Evolutionary conservation across 1,139 yeast genomes (phyloP), one percentile per base, ranked within the genome.

Genomic region (Taphrina sp.): DNA sequence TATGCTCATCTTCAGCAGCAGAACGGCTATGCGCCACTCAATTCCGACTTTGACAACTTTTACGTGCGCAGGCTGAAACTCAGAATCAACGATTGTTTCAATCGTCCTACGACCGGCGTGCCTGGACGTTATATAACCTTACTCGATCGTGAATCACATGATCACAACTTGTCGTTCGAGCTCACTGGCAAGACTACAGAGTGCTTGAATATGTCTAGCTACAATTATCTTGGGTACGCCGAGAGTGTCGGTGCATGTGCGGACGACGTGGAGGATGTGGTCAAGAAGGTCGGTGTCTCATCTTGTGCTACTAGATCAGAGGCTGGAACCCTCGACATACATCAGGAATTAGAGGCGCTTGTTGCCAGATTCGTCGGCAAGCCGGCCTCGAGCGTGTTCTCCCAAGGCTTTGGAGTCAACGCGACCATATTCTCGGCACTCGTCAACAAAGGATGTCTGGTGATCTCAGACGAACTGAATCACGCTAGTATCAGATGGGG

Each of bases 401-500:
- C 95, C 51, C 94, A 89, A 84, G 99, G 99, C 58, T 92, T 89
- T 68, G 95, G 95, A 64, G 92, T 98, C 10, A 92, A 92, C 69
- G 95, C 96, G n/a, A 83, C 84, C 65, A 74, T 92, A 57, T 92
- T 94, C 67, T 77, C 90, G 26, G 80, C 95, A 2, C 74, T 92
- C 59, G 86, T 88, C 44, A 95, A 90, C 70, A 78, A 87, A 61
- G 84, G 87, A 67, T 89, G 96, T 65, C 77, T 94, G 62, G 92
- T 94, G 56, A 85, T 94, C 57, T 85, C 95, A 23, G 99, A 92
- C 73, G 94, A 90, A 67, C 78, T 94, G 65, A 92, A 92, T 70
- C 99, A 92, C 69, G 94, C 96, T 1, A 88, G 96, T 1, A 88
- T 92, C 63, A 81, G 99, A 69, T 88, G 90, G 61, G 99, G 99